Base-by-base conservation (phyloP, 2,329 filamentous ascomycete genomes). In the Fusarium sublunatum region DNA sequence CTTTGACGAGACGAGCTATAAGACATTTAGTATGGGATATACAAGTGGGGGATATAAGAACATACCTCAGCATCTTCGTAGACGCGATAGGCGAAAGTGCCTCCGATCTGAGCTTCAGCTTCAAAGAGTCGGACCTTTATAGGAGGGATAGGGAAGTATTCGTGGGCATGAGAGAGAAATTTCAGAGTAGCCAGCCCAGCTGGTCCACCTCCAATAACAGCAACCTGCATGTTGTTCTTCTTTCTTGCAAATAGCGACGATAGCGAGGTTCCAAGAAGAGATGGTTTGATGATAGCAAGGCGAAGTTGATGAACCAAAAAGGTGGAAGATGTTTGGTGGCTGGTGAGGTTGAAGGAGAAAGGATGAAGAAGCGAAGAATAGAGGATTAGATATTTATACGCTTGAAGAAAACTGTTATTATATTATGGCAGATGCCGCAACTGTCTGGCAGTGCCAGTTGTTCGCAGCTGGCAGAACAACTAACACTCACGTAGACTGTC, bases 51-150 rank as follows among this genome's bases (percentile, higher is more conserved):
- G 1, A 0, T 3, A 1, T n/a, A 6, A 12, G 1, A 11, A 53
- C 69, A 31, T 38, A 76, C 75, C 69, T 83, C 81, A 2, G 81
- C 79, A 31, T 82, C 78, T 51, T 82, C 79, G 48, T 83, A 84
- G 5, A 77, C 73, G 6, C 79, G 77, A 53, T 81, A 76, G 22
- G 74, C 73, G 66, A 84, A 83, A 1, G 79, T 82, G 3, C 82
- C 81, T 3, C 81, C 81, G 41, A 84, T 73, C 0, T 75, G 72
- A 7, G 73, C 67, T 51, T 79, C 76, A 19, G 74, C 70, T 69
- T 83, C 81, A 35, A 83, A 83, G 3, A 83, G 68, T 6, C 74
- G 73, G 1, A 72, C 78, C 44, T 82, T 74, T 26, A 83, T 74
- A 4, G 74, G 75, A 0, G 72, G 64, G 0, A 75, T 71, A 4